Percentiles rank a stretch among this genome's conserved stretches.
These are phyloP conservation scores for Limnanthes douglasii DNA, from an alignment of 345 rosid species.

Conservation along the genomic window DNA sequence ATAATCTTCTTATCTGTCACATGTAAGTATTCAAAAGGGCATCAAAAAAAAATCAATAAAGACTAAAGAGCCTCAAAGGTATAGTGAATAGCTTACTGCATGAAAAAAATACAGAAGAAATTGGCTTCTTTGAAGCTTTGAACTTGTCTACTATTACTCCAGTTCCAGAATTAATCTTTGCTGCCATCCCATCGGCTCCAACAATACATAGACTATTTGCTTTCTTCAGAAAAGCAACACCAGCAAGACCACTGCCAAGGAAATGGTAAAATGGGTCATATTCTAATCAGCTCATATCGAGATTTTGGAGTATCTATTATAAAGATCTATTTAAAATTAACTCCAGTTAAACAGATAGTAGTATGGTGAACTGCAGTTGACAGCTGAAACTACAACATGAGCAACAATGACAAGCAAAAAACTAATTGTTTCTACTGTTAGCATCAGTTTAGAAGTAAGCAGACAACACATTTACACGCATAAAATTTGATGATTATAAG, in stretches of 20 bases:
- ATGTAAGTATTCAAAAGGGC: conserved; percentile 1
- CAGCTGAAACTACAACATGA: no score
- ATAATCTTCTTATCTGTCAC: conserved; percentile 20
- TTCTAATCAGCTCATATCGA: no score
- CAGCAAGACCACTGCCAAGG: conserved; percentile 21
- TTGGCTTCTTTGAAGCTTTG: conserved; percentile 19
- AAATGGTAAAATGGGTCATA: not conserved
- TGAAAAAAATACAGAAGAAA: conserved; percentile 20
- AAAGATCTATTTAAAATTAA: no score
- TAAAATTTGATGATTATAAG: no score
- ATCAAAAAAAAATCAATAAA: not conserved
- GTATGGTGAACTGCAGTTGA: no score
- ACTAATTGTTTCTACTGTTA: no score
- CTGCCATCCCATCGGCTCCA: conserved; percentile 20
- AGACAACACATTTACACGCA: no score
- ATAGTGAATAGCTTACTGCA: conserved; percentile 13
- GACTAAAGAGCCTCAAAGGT: not conserved
- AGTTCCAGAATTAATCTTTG: conserved; percentile 17
- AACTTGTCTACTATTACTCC: conserved; percentile 19
- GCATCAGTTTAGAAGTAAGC: no score
- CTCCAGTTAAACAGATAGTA: no score
- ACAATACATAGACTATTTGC: conserved; percentile 15
- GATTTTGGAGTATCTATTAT: no score
- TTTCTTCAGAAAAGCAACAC: conserved; percentile 22
- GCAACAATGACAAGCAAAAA: no score